A percentile compares a stretch with the other conserved stretches of the same genome.
These are phyloP conservation scores for Podila clonocystis DNA, from an alignment of 192 early-diverging fungal species.

Conservation along the genomic window DNA sequence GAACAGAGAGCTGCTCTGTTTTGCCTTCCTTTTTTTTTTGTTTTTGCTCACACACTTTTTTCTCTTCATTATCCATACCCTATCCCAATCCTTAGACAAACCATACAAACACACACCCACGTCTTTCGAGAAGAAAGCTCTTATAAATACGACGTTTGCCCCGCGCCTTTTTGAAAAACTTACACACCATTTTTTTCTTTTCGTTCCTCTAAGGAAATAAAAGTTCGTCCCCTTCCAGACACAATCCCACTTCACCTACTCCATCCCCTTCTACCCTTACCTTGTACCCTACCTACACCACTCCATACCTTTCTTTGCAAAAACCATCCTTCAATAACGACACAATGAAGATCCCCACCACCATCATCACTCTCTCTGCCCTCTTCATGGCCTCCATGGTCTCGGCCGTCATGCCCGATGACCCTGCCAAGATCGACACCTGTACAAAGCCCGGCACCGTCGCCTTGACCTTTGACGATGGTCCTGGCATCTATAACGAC, in stretches of 20 bases:
- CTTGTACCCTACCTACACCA: neutral
- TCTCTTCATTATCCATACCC: neutral
- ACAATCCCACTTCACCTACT: too few species aligned
- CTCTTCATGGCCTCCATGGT: conserved; percentile 32
- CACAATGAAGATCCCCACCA: conserved; percentile 39
- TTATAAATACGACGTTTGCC: conserved; percentile 17
- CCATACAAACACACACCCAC: too few species aligned
- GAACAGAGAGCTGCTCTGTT: conserved; percentile 7
- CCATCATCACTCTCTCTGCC: conserved; percentile 29
- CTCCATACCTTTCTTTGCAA: neutral
- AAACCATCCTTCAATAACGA: neutral
- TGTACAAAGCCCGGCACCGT: conserved; percentile 38
- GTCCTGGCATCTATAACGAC: conserved; percentile 57
- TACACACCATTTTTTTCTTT: neutral
- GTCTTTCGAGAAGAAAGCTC: neutral
- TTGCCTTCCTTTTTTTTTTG: neutral
- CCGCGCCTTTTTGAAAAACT: neutral
- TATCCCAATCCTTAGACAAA: too few species aligned
- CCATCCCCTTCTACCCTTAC: neutral
- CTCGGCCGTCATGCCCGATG: conserved; percentile 27
- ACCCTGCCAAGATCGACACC: conserved; percentile 38
- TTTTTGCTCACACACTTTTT: neutral
- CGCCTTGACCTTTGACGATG: conserved; percentile 67
- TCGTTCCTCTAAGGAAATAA: conserved; percentile 4
- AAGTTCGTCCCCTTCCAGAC: conserved; percentile 3